These are phyloP conservation scores for Tephrocybe sp. DNA, from an alignment of 768 basidiomycete species.

Conservation along the genomic window DNA sequence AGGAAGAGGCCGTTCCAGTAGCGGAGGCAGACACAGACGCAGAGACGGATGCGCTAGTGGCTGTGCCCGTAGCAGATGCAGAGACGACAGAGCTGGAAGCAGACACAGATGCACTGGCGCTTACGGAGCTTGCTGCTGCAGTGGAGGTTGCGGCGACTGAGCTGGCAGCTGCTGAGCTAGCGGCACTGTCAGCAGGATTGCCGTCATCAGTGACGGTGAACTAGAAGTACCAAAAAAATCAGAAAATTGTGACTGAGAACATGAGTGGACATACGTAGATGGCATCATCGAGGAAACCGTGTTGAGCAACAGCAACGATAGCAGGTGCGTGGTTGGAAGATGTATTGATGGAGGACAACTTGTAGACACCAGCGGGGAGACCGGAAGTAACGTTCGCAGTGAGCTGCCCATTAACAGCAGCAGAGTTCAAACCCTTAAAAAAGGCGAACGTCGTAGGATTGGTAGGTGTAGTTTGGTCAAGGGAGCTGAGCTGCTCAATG, in stretches of 20 bases:
- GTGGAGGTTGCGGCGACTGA: slow-evolving; percentile 12
- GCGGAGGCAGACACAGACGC: slow-evolving; percentile 17
- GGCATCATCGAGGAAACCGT: slow-evolving; percentile 48
- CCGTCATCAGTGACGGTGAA: slow-evolving; percentile 36
- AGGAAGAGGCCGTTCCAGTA: slow-evolving; percentile 12
- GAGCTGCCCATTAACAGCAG: slow-evolving; percentile 50
- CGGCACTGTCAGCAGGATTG: slow-evolving; percentile 22
- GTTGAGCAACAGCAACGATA: slow-evolving; percentile 49
- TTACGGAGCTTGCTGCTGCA: slow-evolving; percentile 10
- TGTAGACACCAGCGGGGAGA: slow-evolving; percentile 59
- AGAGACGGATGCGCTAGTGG: slow-evolving; percentile 8
- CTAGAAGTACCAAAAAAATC: slow-evolving; percentile 14
- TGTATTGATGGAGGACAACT: slow-evolving; percentile 52
- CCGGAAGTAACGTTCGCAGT: slow-evolving; percentile 47
- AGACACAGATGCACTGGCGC: slow-evolving; percentile 8
- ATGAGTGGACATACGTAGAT: slow-evolving; percentile 37
- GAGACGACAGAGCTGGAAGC: slow-evolving; percentile 10
- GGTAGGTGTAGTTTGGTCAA: slow-evolving; percentile 38
- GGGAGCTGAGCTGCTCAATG: slow-evolving; percentile 30
- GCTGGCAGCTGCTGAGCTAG: slow-evolving; percentile 5
- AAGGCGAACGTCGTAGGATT: slow-evolving; percentile 58
- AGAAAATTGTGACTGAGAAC: not conserved
- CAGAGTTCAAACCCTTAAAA: slow-evolving; percentile 61
- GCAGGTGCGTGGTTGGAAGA: slow-evolving; percentile 51
- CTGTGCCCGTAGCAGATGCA: slow-evolving; percentile 12